Percentiles rank a stretch among this genome's conserved stretches.
phyloP scores from a whole-genome alignment of 2,329 filamentous ascomycete genomes.

The Talaromyces sp. region DNA sequence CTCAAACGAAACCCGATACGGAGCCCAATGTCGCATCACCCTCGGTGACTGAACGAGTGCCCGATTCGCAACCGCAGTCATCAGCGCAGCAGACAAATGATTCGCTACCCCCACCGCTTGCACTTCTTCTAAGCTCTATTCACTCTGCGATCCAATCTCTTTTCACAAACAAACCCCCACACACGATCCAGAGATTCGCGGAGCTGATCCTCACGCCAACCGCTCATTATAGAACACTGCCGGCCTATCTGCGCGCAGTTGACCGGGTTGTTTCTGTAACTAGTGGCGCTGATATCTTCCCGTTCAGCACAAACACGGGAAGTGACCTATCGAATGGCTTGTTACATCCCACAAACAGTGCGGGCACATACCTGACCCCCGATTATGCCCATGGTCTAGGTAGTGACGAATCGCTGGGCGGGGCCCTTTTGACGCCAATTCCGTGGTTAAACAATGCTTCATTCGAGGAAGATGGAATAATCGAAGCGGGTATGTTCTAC shows the following conservation, averaged over 20 bases:
- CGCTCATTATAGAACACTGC: conserved; percentile 77
- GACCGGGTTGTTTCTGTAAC: conserved; percentile 91
- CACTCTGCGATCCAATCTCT: conserved; percentile 61
- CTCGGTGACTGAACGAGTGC: conserved; percentile 44
- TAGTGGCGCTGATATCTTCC: conserved; percentile 77
- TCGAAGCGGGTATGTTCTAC: conserved; percentile 24
- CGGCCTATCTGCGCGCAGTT: conserved; percentile 85
- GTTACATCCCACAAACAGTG: conserved; percentile 31
- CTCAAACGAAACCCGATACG: conserved; percentile 42
- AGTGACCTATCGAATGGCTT: conserved; percentile 59
- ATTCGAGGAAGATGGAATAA: conserved; percentile 24
- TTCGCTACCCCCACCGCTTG: conserved; percentile 65
- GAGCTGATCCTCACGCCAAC: conserved; percentile 80
- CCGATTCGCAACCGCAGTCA: conserved; percentile 47
- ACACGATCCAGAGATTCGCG: conserved; percentile 88
- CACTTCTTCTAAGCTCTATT: conserved; percentile 64
- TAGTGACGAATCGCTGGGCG: conserved; percentile 85
- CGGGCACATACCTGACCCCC: conserved; percentile 36
- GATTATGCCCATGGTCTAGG: conserved; percentile 57
- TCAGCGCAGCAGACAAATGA: conserved; percentile 47
- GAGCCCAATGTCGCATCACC: conserved; percentile 38
- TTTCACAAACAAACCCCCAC: conserved; percentile 77
- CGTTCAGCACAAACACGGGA: conserved; percentile 57
- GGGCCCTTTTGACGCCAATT: conserved; percentile 89
- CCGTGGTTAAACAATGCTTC: conserved; percentile 70